Base-by-base conservation (phyloP, 202 grass and related monocot genomes). In the Panicum hallii region DNA sequence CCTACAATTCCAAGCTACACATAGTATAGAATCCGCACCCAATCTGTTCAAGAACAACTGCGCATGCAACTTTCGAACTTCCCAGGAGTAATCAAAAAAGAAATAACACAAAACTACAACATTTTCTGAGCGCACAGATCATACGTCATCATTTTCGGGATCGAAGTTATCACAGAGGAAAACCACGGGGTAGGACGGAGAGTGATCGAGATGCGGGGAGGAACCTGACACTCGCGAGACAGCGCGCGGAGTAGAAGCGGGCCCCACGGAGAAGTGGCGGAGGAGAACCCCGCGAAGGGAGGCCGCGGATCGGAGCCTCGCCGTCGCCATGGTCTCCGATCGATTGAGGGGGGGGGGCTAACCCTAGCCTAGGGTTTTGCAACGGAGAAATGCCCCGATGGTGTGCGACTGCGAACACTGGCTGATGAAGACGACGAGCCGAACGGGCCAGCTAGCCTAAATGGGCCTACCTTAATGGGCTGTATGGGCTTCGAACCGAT, bases 351-450 rank as follows among this genome's bases (percentile, higher is more conserved):
- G 32, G 2, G 49, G 20, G 54, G 23, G 11, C 19, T 49, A 26
- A 50, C 50, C 44, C 75, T 87, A 90, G 88, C 44, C 75, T 87
- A 90, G 88, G 88, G 89, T 87, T 87, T 79, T 63, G 49, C n/a
- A 20, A 46, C 16, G 53, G 41, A 52, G 56, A 57, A 75, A 54
- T 53, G 71, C 36, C 36, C 49, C 8, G 48, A 75, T 11, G 19
- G 52, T 11, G 70, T 16, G n/a, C 19, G 19, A 42, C 13, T 49
- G 32, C 8, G 26, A 49, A 14, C 12, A 26, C 56, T n/a, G 49
- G 11, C 36, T 47, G 54, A 34, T 8, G 63, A 67, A 43, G 64
- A 43, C 48, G 78, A 70, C 40, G 78, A 30, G 47, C 20, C 50
- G 28, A 54, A 9, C n/a, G 78, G 78, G 49, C 49, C 49, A 26